phyloP scores from a whole-genome alignment of 2,329 filamentous ascomycete genomes.

The Trichoderma polysporum region DNA sequence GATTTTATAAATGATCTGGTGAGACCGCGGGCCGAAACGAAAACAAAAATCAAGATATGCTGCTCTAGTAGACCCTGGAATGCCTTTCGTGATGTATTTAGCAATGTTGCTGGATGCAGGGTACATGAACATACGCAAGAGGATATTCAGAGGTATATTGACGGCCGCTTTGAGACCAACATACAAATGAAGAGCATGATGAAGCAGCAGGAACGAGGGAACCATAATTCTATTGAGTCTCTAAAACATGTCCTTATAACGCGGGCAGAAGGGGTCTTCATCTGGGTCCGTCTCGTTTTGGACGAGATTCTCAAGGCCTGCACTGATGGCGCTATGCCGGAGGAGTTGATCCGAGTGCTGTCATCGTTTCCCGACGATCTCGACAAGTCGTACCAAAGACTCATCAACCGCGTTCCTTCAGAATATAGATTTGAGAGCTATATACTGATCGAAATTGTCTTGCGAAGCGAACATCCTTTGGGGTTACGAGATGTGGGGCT shows the following conservation, averaged over 20 bases:
- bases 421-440: too few species aligned
- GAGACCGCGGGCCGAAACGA: not conserved
- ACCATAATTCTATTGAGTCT: too few species aligned
- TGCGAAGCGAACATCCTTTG: too few species aligned
- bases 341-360: too few species aligned
- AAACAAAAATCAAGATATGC: not conserved
- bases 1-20: not conserved
- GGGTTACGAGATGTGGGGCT: too few species aligned
- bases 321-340: too few species aligned
- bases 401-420: too few species aligned
- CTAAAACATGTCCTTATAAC: not conserved
- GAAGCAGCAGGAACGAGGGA: too few species aligned
- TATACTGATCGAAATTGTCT: too few species aligned
- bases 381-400: too few species aligned
- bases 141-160: not conserved
- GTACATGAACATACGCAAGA: not conserved
- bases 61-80: not conserved
- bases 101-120: not conserved
- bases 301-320: not conserved
- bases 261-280: not conserved
- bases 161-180: not conserved
- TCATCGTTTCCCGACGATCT: not conserved
- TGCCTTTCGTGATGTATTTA: not conserved
- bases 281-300: not conserved
- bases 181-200: not conserved